phyloP scores from a whole-genome alignment of 805 yeast genomes.

The Myxozyma vanderwaltii region DNA sequence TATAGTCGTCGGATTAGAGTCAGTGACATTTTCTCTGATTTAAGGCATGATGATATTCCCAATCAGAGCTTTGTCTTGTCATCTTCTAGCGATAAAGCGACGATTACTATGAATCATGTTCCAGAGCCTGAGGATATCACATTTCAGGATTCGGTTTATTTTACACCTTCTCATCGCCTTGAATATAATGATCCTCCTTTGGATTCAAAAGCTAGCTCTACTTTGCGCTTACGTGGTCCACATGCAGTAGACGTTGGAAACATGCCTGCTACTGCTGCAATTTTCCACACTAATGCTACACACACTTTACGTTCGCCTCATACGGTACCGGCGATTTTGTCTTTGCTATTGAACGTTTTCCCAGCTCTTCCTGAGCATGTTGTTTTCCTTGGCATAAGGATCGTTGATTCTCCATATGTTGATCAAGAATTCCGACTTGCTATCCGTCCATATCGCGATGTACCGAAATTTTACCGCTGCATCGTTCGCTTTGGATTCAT shows the following conservation, averaged over 20 bases:
- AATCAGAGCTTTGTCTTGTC: neutral
- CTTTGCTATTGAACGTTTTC: conserved; percentile 46
- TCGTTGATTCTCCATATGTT: conserved; percentile 50
- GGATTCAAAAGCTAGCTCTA: neutral
- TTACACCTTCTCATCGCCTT: neutral
- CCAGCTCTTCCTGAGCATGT: conserved; percentile 50
- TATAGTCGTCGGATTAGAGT: conserved; percentile 43
- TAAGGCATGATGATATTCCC: neutral
- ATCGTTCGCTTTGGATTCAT: conserved; percentile 55
- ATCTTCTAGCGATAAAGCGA: neutral
- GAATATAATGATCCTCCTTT: neutral
- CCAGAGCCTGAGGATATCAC: neutral
- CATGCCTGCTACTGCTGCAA: conserved; percentile 44
- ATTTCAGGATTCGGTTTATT: neutral
- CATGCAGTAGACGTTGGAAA: conserved; percentile 11
- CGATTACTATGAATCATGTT: neutral
- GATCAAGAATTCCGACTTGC: conserved; percentile 43
- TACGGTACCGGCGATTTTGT: conserved; percentile 51
- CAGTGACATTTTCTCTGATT: conserved; percentile 43
- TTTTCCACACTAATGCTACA: conserved; percentile 47
- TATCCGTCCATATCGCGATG: conserved; percentile 45
- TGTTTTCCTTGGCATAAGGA: conserved; percentile 49
- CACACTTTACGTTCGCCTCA: conserved; percentile 47
- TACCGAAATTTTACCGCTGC: conserved; percentile 54
- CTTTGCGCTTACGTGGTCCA: neutral